Evolutionary conservation across 768 basidiomycete genomes (phyloP), one percentile per base, ranked within the genome.

Genomic region (Neoboletus subvelutipes): DNA sequence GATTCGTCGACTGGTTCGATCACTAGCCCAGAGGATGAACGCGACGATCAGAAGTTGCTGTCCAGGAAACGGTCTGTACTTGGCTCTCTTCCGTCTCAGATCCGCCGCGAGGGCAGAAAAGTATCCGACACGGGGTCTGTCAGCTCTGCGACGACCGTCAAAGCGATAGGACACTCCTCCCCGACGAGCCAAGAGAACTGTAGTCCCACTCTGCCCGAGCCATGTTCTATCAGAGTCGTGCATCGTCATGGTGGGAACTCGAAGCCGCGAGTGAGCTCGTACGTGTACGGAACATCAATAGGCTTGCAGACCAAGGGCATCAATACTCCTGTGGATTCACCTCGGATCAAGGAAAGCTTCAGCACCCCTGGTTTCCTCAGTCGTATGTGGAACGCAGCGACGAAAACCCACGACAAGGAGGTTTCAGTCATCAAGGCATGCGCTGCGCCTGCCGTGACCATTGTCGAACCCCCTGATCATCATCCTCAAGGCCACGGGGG

Each of bases 361-460:
- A 80, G 78, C 52, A 73, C 77, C 60, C 75, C 79, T 66, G 45
- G 73, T 24, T 86, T 90, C 68, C 75, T 89, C 48, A 88, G 84
- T 62, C 79, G 88, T 29, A 87, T 90, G 85, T 88, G 87, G 84
- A 88, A 81, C 36, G 84, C 81, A 12, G 84, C 85, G 49, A 80
- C 73, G 26, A 79, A 80, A 66, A 61, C 59, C 3, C 70, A 67
- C 42, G 72, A 77, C 55, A 71, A 62, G 64, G 66, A 71, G 11
- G 55, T 42, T 48, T 42, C 54, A 9, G 20, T 39, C 29, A 41
- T 42, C 5, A 70, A 60, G 34, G 33, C 49, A 26, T 58, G 60
- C 17, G 39, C 42, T 13, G 59, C 29, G 1, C 63, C 62, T 28
- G 50, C 62, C 4, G 62, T 69, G 47, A 69, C 64, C 34, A 62